These are phyloP conservation scores for Apophysomyces elegans DNA, from an alignment of 371 early-diverging fungal species.

Conservation along the genomic window DNA sequence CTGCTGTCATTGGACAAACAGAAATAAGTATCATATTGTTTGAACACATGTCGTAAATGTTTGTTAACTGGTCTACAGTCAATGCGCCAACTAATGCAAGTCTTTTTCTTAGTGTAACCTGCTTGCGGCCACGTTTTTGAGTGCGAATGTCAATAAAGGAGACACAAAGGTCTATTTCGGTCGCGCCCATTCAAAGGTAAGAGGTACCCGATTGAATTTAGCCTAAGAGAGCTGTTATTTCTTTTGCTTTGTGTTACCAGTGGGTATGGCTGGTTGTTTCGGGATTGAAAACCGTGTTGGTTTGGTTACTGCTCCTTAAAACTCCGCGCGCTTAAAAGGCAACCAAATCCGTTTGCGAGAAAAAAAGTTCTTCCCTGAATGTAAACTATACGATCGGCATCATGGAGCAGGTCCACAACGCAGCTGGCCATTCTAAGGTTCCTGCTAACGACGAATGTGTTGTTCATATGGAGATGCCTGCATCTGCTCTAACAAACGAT, in stretches of 20 bases:
- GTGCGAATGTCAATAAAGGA: no score
- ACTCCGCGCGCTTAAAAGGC: slow-evolving; percentile 12
- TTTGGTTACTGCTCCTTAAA: not conserved
- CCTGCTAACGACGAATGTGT: not conserved
- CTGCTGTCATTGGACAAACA: no score
- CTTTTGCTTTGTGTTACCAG: no score
- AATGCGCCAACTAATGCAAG: not conserved
- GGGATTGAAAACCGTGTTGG: not conserved
- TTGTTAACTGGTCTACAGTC: no score
- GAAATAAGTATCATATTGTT: no score
- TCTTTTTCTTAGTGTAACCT: not conserved
- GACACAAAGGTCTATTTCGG: no score
- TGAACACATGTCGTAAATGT: no score
- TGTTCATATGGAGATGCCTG: not conserved
- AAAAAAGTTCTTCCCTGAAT: slow-evolving; percentile 9
- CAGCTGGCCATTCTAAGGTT: slow-evolving; percentile 7
- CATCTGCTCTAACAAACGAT: not conserved
- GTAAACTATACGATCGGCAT: not conserved
- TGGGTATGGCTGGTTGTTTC: not conserved
- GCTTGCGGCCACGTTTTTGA: no score
- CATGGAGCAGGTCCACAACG: slow-evolving; percentile 6
- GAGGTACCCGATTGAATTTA: no score
- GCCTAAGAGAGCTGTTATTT: no score
- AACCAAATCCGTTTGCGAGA: not conserved
- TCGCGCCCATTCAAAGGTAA: no score